A percentile compares a stretch with the other conserved stretches of the same genome.
phyloP scores from a whole-genome alignment of 345 rosid species.

The Citrus trifoliata region DNA sequence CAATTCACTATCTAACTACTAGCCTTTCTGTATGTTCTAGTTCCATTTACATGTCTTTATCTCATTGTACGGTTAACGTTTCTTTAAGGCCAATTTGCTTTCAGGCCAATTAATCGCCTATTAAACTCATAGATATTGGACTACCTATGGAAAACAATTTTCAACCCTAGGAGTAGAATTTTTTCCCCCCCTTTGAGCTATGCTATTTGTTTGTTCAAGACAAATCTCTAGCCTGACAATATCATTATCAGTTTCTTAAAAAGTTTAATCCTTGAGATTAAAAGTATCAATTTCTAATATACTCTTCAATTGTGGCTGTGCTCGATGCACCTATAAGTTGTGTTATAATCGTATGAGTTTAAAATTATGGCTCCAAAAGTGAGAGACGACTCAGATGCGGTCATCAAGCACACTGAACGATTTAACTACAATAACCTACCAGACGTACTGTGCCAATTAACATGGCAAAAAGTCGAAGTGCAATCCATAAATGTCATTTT shows the following conservation, averaged over 20 bases:
- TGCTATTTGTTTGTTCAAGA: too few species aligned
- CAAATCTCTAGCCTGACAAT: too few species aligned
- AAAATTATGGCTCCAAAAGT: not conserved
- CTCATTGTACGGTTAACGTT: not conserved
- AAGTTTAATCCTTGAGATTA: too few species aligned
- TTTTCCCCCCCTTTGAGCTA: too few species aligned
- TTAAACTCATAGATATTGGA: not conserved
- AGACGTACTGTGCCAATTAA: not conserved
- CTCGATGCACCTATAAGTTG: too few species aligned
- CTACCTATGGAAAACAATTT: not conserved
- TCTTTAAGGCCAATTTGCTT: not conserved
- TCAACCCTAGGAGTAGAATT: not conserved
- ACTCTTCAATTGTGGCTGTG: not conserved
- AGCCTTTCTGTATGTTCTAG: not conserved
- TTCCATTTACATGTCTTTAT: not conserved
- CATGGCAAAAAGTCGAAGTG: not conserved
- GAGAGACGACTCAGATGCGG: not conserved
- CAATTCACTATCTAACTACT: not conserved
- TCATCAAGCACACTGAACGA: not conserved
- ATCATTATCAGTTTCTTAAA: too few species aligned
- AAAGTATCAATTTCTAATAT: not conserved
- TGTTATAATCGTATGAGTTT: not conserved
- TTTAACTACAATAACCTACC: slow-evolving; percentile 16
- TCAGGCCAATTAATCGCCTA: not conserved
- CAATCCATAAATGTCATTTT: slow-evolving; percentile 11